Percentiles rank a stretch among this genome's conserved stretches.
Evolutionary conservation across 129 eudicot genomes (phyloP).

Genomic region (Tagetes patula): DNA sequence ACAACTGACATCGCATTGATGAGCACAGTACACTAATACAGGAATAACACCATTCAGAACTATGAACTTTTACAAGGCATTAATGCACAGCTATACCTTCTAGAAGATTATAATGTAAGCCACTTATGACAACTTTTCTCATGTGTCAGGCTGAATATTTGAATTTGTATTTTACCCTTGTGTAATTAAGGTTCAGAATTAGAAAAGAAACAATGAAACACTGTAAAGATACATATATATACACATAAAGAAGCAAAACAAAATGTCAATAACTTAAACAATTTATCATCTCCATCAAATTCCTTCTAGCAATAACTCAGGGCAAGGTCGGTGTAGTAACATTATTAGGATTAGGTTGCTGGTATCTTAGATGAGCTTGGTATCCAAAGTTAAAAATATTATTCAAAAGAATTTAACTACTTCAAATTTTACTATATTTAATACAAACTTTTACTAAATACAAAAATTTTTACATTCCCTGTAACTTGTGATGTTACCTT

Average conservation of each 20-base stretch:
- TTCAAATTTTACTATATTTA: too few species aligned
- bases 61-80: neutral
- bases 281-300: neutral
- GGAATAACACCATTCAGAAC: neutral
- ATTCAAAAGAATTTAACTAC: too few species aligned
- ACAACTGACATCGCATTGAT: neutral
- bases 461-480: too few species aligned
- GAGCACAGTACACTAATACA: neutral
- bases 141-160: neutral
- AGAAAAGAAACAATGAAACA: neutral
- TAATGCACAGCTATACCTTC: neutral
- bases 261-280: constrained; percentile 4
- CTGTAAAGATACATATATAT: neutral
- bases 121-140: neutral
- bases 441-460: too few species aligned
- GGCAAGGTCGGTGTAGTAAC: neutral
- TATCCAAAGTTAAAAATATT: neutral
- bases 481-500: too few species aligned
- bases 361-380: neutral
- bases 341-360: neutral
- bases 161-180: neutral
- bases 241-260: neutral
- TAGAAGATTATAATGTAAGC: neutral
- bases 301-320: constrained; percentile 5
- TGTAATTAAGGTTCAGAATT: constrained; percentile 6